Base-by-base conservation (phyloP, 495 filamentous ascomycete species). In the Penicillium ochrochloron region DNA sequence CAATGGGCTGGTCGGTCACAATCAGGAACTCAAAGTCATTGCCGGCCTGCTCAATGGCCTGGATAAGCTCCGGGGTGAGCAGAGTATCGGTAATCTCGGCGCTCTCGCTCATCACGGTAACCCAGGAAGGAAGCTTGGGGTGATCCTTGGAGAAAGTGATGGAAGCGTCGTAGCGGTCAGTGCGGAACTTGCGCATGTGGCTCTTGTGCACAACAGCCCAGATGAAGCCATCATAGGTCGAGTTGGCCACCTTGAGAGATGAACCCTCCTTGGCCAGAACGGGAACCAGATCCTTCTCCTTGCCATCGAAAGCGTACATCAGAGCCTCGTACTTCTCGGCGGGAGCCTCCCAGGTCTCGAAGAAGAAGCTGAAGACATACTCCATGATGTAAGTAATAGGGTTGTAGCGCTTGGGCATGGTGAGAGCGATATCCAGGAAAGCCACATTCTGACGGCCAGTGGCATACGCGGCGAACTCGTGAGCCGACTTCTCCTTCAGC, bases 181-280 rank as follows among this genome's bases (percentile, higher is more conserved):
- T 90, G 54, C 95, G 88, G 72, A 96, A 86, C 69, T 86, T 80
- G 81, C 90, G 92, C 94, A 99, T 97, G 74, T 84, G 76, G 70
- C 92, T 90, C 85, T 99, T 99, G 84, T 98, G 92, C 42, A 98
- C 94, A 67, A 99, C 76, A 34, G 93, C 96, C 86, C 88, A 98
- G 64, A 99, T 93, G 67, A 97, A 99, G 39, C 87, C 89, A 76
- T 98, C 96, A 70, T 89, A 97, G 19, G 80, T 76, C 65, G 90
- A 93, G 82, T 92, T 94, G 65, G 81, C 82, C 44, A 87, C 85
- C 66, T 83, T 83, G 17, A 82, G 46, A 33, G 75, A 70, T 8
- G 74, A 70, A n/a, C 71, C 61, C 61, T 80, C 77, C 60, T 74
- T 77, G 44, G 81, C 86, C 7, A 85, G 85, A 12, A 86, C 74